Evolutionary conservation across 2,329 filamentous ascomycete species (phyloP), one percentile per base, ranked within the genome.

Genomic region (Paramyrothecium roridum): DNA sequence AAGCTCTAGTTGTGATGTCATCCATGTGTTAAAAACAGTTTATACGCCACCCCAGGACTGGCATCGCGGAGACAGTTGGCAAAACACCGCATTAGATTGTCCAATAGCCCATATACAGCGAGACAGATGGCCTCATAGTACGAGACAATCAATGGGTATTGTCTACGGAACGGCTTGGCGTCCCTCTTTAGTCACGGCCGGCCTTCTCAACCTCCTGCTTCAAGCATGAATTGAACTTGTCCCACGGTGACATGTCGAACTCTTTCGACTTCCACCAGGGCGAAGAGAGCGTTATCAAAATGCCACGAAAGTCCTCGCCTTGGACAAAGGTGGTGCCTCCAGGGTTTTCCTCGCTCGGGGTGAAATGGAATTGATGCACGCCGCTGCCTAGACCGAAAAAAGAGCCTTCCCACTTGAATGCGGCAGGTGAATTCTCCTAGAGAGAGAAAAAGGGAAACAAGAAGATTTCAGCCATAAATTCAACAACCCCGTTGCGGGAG

Each of bases 251-350:
- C 12, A 47, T 50, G 3, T 50, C 33, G 12, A 46, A 52, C n/a
- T 57, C 22, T 13, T 56, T 52, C 46, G n/a, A n/a, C 12, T 59
- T 57, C 20, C 52, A 54, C 59, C 53, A 57, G 1, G 57, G 34
- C 54, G 52, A 58, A 11, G 53, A 56, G 10, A 56, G 50, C 34
- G 55, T 22, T n/a, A 55, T 34, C 26, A 60, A 50, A 1, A 19
- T 16, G 2, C 59, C 60, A 2, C 23, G 20, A 13, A 57, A 62
- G 2, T 56, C 53, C 19, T 62, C 59, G 2, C 45, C 49, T 23
- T 61, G 60, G 13, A 57, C 50, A 46, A 62, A 61, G 1, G 52
- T 58, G 8, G 59, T 61, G 1, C 54, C 54, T 22, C 59, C 59
- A 3, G 57, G 55, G 7, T 52, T 59, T n/a, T 54, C 21, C 22